Conservation (phyloP, 805 yeast species). For the Barnettozyma siamensis region DNA sequence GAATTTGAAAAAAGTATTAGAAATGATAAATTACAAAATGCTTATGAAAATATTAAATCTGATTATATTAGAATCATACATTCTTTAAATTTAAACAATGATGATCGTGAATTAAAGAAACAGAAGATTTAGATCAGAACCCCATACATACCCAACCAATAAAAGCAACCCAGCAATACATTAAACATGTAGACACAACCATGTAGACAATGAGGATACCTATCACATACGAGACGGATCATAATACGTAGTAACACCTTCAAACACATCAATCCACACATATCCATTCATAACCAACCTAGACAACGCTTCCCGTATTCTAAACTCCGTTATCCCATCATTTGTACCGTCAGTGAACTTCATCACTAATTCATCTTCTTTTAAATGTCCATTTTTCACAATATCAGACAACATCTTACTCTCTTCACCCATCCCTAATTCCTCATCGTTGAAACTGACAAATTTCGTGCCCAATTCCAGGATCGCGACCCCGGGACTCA, state of each 20-base stretch:
- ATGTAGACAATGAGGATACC: too few relatives aligned
- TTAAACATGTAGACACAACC: too few relatives aligned
- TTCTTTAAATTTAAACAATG: conserved; percentile 14
- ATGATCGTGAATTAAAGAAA: conserved; percentile 12
- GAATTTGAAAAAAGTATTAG: conserved; percentile 61
- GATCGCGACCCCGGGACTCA: conserved; percentile 7
- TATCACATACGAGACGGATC: conserved; percentile 7
- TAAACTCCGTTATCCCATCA: conserved; percentile 2
- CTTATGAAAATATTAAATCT: conserved; percentile 60
- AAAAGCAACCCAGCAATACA: too few relatives aligned
- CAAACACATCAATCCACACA: conserved; percentile 7
- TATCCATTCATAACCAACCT: conserved; percentile 10
- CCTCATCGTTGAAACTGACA: conserved; percentile 9
- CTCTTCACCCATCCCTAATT: conserved; percentile 5
- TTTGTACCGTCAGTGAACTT: conserved; percentile 1
- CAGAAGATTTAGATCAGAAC: conserved; percentile 11
- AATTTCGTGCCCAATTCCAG: conserved; percentile 4
- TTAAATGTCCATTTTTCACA: conserved; percentile 2
- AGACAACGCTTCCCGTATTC: conserved; percentile 2
- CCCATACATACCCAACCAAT: not conserved
- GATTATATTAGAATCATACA: conserved; percentile 58
- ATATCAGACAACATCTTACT: conserved; percentile 4
- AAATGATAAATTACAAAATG: conserved; percentile 67
- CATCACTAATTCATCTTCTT: not conserved
- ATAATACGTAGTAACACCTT: conserved; percentile 9